Percentiles rank a stretch among this genome's conserved stretches.
These are phyloP conservation scores for Penicillium argentinense DNA, from an alignment of 495 filamentous ascomycete genomes.

Conservation along the genomic window DNA sequence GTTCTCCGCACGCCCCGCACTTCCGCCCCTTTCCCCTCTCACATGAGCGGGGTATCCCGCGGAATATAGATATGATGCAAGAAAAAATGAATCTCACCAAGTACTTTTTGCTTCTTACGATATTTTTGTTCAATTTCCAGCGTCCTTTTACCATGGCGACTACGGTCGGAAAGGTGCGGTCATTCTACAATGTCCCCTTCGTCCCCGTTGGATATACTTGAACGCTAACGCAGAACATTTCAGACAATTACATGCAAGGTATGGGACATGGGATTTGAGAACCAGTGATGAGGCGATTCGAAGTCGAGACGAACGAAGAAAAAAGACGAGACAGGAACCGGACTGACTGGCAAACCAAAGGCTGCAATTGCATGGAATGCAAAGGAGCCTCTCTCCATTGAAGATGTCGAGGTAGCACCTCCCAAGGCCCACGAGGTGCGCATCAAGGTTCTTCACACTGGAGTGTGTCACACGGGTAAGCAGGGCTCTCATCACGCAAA, in stretches of 20 bases:
- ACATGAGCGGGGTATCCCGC: too few relatives aligned
- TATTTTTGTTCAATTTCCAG: too few relatives aligned
- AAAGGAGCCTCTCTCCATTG: constrained; percentile 80
- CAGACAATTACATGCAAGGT: constrained; percentile 79
- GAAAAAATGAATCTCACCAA: too few relatives aligned
- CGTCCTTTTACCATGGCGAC: constrained; percentile 47
- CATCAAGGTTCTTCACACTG: constrained; percentile 93
- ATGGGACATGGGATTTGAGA: constrained; percentile 19
- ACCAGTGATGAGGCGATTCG: too few relatives aligned
- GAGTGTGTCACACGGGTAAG: constrained; percentile 95
- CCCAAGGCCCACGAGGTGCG: constrained; percentile 95
- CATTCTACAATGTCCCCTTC: not conserved
- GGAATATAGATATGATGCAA: too few relatives aligned
- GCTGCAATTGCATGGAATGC: constrained; percentile 97
- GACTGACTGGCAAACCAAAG: constrained; percentile 37
- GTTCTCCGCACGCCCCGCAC: too few relatives aligned
- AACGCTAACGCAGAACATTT: not conserved
- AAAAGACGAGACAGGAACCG: not conserved
- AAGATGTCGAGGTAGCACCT: constrained; percentile 88
- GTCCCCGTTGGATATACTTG: not conserved
- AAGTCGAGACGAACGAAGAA: too few relatives aligned
- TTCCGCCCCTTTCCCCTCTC: too few relatives aligned
- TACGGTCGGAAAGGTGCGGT: constrained; percentile 58
- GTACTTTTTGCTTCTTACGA: too few relatives aligned
- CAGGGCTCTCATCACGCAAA: not conserved